Evolutionary conservation across 192 early-diverging fungal genomes (phyloP), one percentile per base, ranked within the genome.

Genomic region (Bifiguratus adelaidae): DNA sequence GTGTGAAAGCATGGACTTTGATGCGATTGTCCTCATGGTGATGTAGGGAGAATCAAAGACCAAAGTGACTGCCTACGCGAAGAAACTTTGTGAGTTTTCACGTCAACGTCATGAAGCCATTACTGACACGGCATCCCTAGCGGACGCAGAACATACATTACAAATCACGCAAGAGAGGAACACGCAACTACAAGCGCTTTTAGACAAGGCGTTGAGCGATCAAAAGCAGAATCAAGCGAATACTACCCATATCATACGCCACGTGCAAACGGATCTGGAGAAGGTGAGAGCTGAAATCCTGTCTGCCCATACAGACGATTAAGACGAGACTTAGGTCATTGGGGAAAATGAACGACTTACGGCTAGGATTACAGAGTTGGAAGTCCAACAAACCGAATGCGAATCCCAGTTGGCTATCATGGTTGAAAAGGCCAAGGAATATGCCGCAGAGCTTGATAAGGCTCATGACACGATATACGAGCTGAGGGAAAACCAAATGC

Each of bases 401-500:
- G 76, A 78, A 26, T 68, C 63, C 1, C 64, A 71, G 44, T 53
- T 78, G 13, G 51, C 67, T 16, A 60, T 69, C 21, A 70, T 78
- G 65, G 70, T 78, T 24, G 61, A 65, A 18, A 66, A 72, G 29
- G 71, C 76, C 0, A 51, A 72, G 50, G 76, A 78, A 44, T 78
- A 78, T 52, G 76, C 76, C 3, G 60, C 60, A 20, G 35, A 72
- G 16, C 61, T 78, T 13, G 73, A 78, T 33, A 63, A 74, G 33
- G 76, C 76, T 7, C 76, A 78, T 37, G 70, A 74, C 41, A 75
- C 70, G 4, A 78, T 78, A 18, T 70, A 78, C n/a, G 58, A 53
- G 1, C 32, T 77, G 20, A 59, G 61, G 19, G 66, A 68, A n/a
- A n/a, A n/a, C n/a, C n/a, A n/a, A n/a, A n/a, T n/a, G n/a, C n/a